phyloP scores from a whole-genome alignment of 371 early-diverging fungal genomes.

The Sanchytrium tribonematis region DNA sequence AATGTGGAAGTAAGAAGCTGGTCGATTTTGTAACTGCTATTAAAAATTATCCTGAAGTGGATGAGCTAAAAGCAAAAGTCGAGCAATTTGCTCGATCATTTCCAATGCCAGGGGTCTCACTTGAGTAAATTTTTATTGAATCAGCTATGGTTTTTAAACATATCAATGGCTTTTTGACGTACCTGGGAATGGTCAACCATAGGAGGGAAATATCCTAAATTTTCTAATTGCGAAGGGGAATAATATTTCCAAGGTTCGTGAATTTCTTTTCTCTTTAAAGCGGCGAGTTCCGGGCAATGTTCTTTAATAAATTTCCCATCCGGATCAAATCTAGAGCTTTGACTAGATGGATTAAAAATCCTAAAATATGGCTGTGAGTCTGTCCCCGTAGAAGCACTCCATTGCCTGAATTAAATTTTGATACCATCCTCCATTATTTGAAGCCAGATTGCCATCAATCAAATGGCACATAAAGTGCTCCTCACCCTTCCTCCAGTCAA shows the following conservation, averaged over 20 bases:
- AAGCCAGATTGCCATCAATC: conserved; percentile 34
- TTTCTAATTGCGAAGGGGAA: neutral
- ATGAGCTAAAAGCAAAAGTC: conserved; percentile 56
- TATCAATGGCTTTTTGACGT: neutral
- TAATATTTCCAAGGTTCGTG: neutral
- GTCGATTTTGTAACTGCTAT: conserved; percentile 72
- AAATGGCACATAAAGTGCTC: conserved; percentile 24
- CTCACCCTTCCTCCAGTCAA: conserved; percentile 34
- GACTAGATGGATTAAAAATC: conserved; percentile 27
- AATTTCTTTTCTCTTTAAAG: conserved; percentile 9
- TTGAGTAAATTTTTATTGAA: neutral
- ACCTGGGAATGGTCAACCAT: neutral
- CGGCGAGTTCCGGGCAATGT: conserved; percentile 11
- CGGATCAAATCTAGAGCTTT: conserved; percentile 22
- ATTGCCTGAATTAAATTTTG: conserved; percentile 8
- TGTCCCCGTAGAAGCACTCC: conserved; percentile 27
- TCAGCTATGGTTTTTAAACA: neutral
- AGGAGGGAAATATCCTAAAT: neutral
- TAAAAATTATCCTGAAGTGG: conserved; percentile 28
- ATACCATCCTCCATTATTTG: conserved; percentile 45
- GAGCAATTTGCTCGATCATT: conserved; percentile 56
- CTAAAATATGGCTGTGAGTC: conserved; percentile 37
- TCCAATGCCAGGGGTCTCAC: conserved; percentile 57
- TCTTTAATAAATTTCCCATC: conserved; percentile 16
- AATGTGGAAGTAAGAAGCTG: conserved; percentile 53